These are phyloP conservation scores for Nigrospora sphaerica DNA, from an alignment of 2,329 filamentous ascomycete genomes.

Conservation along the genomic window DNA sequence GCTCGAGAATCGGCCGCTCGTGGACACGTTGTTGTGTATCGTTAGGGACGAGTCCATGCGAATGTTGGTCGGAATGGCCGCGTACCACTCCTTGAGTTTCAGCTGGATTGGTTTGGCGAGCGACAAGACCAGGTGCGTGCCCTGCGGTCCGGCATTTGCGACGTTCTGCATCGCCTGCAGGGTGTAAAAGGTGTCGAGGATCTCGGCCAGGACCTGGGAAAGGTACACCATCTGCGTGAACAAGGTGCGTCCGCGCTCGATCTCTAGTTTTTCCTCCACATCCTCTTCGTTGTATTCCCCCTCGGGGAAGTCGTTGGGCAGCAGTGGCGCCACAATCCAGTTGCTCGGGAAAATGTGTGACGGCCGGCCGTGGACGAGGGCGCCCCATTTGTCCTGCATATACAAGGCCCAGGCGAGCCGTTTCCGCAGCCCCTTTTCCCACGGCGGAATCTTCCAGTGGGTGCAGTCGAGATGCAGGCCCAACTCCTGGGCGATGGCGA, in stretches of 20 bases:
- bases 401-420: constrained; percentile 86
- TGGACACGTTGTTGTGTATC: constrained; percentile 28
- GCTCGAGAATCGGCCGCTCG: constrained; percentile 40
- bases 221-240: constrained; percentile 72
- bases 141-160: constrained; percentile 57
- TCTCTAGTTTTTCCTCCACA: constrained; percentile 54
- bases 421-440: constrained; percentile 81
- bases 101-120: constrained; percentile 77
- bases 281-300: constrained; percentile 59
- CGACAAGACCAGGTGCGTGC: constrained; percentile 65
- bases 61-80: constrained; percentile 53
- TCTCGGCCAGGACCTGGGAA: constrained; percentile 69
- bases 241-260: constrained; percentile 60
- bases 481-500: constrained; percentile 80
- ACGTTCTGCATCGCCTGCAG: constrained; percentile 68
- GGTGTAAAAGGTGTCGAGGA: constrained; percentile 78
- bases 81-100: constrained; percentile 77
- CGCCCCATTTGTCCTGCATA: constrained; percentile 88
- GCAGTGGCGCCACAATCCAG: constrained; percentile 59
- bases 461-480: constrained; percentile 85
- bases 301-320: constrained; percentile 53
- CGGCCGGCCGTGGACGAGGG: constrained; percentile 65
- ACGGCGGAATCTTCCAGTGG: constrained; percentile 77
- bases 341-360: constrained; percentile 52
- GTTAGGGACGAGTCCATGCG: constrained; percentile 59